Evolutionary conservation across 2,329 filamentous ascomycete species (phyloP), one percentile per base, ranked within the genome.

Genomic region (Ophiostoma angusticollis): DNA sequence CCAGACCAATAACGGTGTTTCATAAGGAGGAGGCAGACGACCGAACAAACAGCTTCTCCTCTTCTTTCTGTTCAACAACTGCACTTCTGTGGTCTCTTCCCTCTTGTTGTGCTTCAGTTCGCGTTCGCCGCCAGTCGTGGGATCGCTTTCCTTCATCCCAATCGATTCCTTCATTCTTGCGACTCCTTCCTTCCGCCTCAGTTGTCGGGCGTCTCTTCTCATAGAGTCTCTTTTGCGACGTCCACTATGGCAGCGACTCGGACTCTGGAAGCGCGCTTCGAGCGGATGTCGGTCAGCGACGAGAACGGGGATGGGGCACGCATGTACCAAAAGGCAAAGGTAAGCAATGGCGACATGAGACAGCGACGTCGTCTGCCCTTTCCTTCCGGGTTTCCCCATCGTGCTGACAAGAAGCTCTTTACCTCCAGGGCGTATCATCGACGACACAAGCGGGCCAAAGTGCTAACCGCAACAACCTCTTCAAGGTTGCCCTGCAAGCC

Each of bases 281-380:
- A 94, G 75, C 80, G 79, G 60, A 74, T 95, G 63, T 80, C 83
- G 16, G 84, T 95, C 46, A 80, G 83, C 51, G 87, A 95, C 55
- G 87, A 94, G 61, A 93, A 89, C 55, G 80, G 84, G 43, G 68
- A 74, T 46, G 65, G 62, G 45, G 61, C 62, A 41, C 68, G 68
- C 46, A 47, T 57, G 19, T 78, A 82, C 57, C 67, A 74, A 49
- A 93, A 93, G 62, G 60, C 74, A 45, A 93, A 93, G 77, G 86
- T 89, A 66, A 41, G n/a, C n/a, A n/a, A n/a, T n/a, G n/a, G n/a
- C n/a, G n/a, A n/a, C n/a, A n/a, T n/a, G n/a, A n/a, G n/a, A n/a
- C n/a, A n/a, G n/a, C n/a, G n/a, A n/a, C n/a, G 44, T 39, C 16
- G 32, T 12, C 38, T 28, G 40, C 24, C 25, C n/a, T 19, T 23